A percentile compares a stretch with the other conserved stretches of the same genome.
phyloP scores from a whole-genome alignment of 768 basidiomycete genomes.

The Trametes punicea region DNA sequence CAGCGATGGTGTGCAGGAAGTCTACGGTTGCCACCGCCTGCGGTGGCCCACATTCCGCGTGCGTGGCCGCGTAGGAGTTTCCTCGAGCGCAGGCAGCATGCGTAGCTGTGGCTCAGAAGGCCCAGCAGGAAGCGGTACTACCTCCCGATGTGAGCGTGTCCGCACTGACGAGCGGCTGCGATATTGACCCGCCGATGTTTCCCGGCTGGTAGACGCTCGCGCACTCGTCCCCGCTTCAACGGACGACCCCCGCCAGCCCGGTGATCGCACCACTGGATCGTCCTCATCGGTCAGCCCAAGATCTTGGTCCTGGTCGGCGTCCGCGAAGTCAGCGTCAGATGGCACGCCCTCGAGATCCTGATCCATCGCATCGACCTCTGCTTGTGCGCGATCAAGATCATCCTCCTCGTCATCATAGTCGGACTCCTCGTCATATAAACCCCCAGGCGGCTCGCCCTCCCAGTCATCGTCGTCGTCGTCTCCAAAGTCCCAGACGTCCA shows the following conservation, averaged over 20 bases:
- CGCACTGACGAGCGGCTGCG: conserved; percentile 10
- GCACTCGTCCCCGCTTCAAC: conserved; percentile 11
- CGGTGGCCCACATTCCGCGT: conserved; percentile 42
- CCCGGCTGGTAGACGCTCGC: conserved; percentile 10
- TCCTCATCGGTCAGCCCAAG: conserved; percentile 32
- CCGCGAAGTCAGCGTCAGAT: conserved; percentile 53
- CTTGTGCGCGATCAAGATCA: conserved; percentile 51
- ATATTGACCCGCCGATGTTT: conserved; percentile 10
- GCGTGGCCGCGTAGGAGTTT: conserved; percentile 63
- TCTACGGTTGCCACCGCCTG: conserved; percentile 53
- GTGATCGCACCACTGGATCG: conserved; percentile 3
- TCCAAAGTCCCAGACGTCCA: conserved; percentile 92
- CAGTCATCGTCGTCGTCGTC: conserved; percentile 71
- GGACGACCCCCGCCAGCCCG: conserved; percentile 8
- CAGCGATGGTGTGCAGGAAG: neutral
- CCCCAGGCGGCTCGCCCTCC: conserved; percentile 74
- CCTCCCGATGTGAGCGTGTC: conserved; percentile 8
- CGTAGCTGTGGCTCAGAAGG: conserved; percentile 33
- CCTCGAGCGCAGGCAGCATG: conserved; percentile 40
- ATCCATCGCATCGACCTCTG: conserved; percentile 71
- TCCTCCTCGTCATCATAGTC: conserved; percentile 56
- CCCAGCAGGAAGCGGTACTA: conserved; percentile 6
- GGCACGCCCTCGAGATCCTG: conserved; percentile 47
- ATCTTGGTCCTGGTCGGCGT: conserved; percentile 57
- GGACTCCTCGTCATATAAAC: conserved; percentile 68